phyloP scores from a whole-genome alignment of 1,284 basidiomycete genomes.

The Microstroma glucosiphilum region DNA sequence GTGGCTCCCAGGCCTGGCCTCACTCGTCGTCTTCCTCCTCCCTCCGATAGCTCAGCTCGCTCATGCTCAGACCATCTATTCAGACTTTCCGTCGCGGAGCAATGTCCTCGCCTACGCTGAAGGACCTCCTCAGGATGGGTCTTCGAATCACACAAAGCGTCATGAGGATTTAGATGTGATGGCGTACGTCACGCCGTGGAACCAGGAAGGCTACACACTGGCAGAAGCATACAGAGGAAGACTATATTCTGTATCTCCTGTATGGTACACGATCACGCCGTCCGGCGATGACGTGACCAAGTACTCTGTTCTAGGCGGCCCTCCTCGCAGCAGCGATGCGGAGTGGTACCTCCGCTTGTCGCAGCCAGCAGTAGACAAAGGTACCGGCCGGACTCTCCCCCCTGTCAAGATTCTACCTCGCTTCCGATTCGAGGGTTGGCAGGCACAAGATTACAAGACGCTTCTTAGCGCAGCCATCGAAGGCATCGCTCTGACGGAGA shows the following conservation, averaged over 20 bases:
- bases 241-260: conserved; percentile 27
- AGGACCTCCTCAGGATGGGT: background rate
- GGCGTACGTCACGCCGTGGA: conserved; percentile 37
- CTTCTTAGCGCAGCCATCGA: conserved; percentile 17
- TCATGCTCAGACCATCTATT: background rate
- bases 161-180: conserved; percentile 13
- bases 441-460: conserved; percentile 21
- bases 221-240: conserved; percentile 19
- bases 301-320: conserved; percentile 25
- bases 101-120: background rate
- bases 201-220: conserved; percentile 16
- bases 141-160: background rate
- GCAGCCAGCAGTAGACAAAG: background rate
- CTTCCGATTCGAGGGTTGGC: conserved; percentile 27
- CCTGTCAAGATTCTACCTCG: conserved; percentile 20
- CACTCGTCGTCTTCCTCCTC: too few relatives aligned
- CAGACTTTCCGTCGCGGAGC: background rate
- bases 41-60: background rate
- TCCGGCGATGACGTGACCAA: conserved; percentile 6
- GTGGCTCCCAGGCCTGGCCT: too few relatives aligned
- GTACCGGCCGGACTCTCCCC: background rate
- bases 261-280: conserved; percentile 30
- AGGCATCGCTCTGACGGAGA: conserved; percentile 14
- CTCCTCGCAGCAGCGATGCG: conserved; percentile 12
- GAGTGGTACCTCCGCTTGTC: conserved; percentile 18